Percentiles rank a stretch among this genome's conserved stretches.
Evolutionary conservation across 495 filamentous ascomycete species (phyloP).

Genomic region (Staphylotrichum longicolle): DNA sequence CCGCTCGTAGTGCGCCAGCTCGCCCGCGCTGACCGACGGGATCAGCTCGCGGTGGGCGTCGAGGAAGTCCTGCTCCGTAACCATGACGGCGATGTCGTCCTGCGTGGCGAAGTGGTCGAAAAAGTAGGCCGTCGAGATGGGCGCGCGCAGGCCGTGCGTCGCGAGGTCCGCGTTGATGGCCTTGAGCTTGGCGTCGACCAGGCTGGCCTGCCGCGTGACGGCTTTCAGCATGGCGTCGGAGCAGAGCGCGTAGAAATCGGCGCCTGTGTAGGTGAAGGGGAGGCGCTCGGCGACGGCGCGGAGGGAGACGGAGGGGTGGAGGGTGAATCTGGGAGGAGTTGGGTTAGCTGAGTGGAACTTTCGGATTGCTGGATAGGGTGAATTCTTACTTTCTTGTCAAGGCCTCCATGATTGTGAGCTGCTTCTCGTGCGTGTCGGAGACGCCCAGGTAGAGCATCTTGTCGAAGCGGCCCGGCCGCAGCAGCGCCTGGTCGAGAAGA

Average conservation of each 20-base stretch:
- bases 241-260: conserved; percentile 93
- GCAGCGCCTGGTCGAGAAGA: conserved; percentile 83
- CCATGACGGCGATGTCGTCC: conserved; percentile 80
- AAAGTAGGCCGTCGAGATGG: conserved; percentile 83
- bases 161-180: conserved; percentile 50
- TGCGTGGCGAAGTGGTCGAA: conserved; percentile 86
- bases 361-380: neutral
- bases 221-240: conserved; percentile 99
- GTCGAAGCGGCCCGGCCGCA: conserved; percentile 91
- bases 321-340: conserved; percentile 61
- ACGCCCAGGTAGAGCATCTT: conserved; percentile 99
- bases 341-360: neutral
- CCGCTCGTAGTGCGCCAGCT: conserved; percentile 84
- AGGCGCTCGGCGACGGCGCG: conserved; percentile 68
- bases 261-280: conserved; percentile 95
- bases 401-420: conserved; percentile 89
- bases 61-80: conserved; percentile 83
- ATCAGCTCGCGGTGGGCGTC: conserved; percentile 79
- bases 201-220: conserved; percentile 81
- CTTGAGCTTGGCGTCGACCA: conserved; percentile 81
- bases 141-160: conserved; percentile 18
- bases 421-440: conserved; percentile 94
- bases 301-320: conserved; percentile 74
- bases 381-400: conserved; percentile 75
- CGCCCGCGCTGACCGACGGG: conserved; percentile 89